phyloP scores from a whole-genome alignment of 116 monocot species.

The Papilionanthe hybrid region DNA sequence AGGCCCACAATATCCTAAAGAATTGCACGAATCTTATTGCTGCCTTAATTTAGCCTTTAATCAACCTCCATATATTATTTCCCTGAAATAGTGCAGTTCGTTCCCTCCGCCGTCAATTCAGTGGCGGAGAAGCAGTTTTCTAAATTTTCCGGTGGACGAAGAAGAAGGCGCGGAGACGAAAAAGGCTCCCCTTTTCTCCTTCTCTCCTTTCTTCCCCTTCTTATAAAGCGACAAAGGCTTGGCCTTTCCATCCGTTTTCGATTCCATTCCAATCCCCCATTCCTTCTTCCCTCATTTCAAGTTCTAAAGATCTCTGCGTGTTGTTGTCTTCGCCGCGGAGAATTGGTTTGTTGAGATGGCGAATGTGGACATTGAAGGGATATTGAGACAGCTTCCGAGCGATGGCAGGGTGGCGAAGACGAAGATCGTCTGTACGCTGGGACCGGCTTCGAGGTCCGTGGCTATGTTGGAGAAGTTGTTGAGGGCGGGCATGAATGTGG shows the following conservation, averaged over 20 bases:
- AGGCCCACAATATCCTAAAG: too few species aligned
- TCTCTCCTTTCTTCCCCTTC: not conserved
- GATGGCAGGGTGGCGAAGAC: conserved; percentile 58
- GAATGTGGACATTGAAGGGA: conserved; percentile 46
- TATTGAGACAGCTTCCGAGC: conserved; percentile 26
- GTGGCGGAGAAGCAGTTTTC: not conserved
- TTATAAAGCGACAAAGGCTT: not conserved
- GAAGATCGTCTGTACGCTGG: conserved; percentile 93
- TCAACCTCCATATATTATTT: not conserved
- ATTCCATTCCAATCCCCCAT: not conserved
- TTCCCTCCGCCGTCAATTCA: not conserved
- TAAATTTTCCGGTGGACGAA: too few species aligned
- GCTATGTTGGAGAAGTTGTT: conserved; percentile 84
- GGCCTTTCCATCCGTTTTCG: not conserved
- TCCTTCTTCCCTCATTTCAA: not conserved
- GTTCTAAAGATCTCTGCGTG: not conserved
- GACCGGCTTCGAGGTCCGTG: conserved; percentile 77
- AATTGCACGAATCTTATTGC: too few species aligned
- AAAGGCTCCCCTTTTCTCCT: not conserved
- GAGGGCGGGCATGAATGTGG: conserved; percentile 87
- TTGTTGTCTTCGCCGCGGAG: not conserved
- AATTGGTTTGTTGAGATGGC: conserved; percentile 21
- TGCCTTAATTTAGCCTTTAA: too few species aligned
- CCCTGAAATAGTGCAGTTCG: not conserved
- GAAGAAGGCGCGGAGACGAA: too few species aligned